These are phyloP conservation scores for Kondoa malvinella DNA, from an alignment of 768 basidiomycete species.

Conservation along the genomic window DNA sequence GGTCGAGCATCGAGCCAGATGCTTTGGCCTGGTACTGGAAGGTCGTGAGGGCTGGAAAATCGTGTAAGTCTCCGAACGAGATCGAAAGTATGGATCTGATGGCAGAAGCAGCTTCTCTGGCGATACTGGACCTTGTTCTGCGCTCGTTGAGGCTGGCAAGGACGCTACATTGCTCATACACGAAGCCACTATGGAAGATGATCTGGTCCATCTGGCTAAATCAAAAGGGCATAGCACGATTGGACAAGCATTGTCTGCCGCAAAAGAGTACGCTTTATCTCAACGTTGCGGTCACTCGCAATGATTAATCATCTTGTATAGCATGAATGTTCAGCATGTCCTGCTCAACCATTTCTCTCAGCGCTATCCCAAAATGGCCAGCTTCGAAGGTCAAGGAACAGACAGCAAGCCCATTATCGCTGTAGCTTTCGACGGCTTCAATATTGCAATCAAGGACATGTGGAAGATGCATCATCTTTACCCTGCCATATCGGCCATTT, in stretches of 20 bases:
- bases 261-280: constrained; percentile 48
- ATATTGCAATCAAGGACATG: constrained; percentile 56
- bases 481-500: constrained; percentile 44
- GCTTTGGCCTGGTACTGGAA: constrained; percentile 53
- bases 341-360: constrained; percentile 94
- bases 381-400: constrained; percentile 32
- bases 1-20: constrained; percentile 54
- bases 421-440: constrained; percentile 64
- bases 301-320: constrained; percentile 28
- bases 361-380: constrained; percentile 74
- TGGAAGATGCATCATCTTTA: constrained; percentile 71
- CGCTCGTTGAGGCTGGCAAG: constrained; percentile 48
- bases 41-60: constrained; percentile 61
- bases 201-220: constrained; percentile 42
- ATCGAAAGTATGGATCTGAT: background rate
- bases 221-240: constrained; percentile 60
- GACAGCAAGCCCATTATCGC: constrained; percentile 40
- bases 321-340: constrained; percentile 68
- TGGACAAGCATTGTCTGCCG: constrained; percentile 68
- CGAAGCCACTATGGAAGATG: constrained; percentile 82
- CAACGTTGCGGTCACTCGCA: too few species aligned
- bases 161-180: constrained; percentile 71
- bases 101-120: constrained; percentile 58
- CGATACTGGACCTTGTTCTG: constrained; percentile 64
- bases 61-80: constrained; percentile 35